phyloP scores from a whole-genome alignment of 2,329 filamentous ascomycete genomes.

The Passalora sequoiae region DNA sequence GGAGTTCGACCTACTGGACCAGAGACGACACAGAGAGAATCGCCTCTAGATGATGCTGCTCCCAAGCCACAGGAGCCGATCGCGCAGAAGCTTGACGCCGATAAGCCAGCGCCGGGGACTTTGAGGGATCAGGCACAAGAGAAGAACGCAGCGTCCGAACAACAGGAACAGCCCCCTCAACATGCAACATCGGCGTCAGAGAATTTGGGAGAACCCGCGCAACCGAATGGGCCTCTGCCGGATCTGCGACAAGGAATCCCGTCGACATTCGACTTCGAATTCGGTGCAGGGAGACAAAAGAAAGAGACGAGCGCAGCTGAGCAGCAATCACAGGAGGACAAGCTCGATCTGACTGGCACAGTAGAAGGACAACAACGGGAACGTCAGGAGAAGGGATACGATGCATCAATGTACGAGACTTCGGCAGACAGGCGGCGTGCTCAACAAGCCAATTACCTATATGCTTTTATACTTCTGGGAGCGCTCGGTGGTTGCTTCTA shows the following conservation, averaged over 20 bases:
- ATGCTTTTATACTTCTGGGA: conserved; percentile 55
- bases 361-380: conserved; percentile 34
- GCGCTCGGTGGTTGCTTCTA: conserved; percentile 61
- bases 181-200: conserved; percentile 28
- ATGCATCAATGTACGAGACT: conserved; percentile 79
- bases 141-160: conserved; percentile 27
- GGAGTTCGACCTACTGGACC: conserved; percentile 35
- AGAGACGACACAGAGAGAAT: conserved; percentile 23
- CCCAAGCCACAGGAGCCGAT: conserved; percentile 25
- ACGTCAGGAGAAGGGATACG: conserved; percentile 60
- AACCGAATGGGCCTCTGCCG: conserved; percentile 60
- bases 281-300: conserved; percentile 41
- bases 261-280: conserved; percentile 79
- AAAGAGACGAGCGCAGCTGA: conserved; percentile 25
- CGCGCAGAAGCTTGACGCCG: conserved; percentile 28
- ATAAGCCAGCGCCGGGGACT: conserved; percentile 27
- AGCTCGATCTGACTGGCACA: conserved; percentile 20
- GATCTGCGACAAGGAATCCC: conserved; percentile 93
- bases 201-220: conserved; percentile 16
- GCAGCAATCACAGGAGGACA: conserved; percentile 30
- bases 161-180: conserved; percentile 16
- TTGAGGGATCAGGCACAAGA: conserved; percentile 25
- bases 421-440: conserved; percentile 80
- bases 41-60: conserved; percentile 15
- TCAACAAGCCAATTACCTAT: conserved; percentile 69